phyloP scores from a whole-genome alignment of 805 yeast species.

The Nadsonia fulvescens region DNA sequence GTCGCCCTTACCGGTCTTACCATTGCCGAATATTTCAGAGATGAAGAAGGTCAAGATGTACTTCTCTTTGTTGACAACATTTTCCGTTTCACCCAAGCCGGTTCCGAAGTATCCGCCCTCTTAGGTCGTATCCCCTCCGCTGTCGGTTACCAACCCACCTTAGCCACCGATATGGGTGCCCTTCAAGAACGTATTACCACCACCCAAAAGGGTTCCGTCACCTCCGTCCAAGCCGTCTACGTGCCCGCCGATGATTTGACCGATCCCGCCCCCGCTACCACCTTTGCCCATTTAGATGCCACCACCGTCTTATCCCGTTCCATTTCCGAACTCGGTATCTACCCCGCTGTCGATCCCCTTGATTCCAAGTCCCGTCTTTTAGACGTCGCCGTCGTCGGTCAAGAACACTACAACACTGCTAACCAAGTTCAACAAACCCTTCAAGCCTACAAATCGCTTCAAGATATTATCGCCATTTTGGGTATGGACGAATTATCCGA shows the following conservation, averaged over 20 bases:
- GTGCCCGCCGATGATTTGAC: slow-evolving; percentile 99
- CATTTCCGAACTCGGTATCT: slow-evolving; percentile 98
- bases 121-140: slow-evolving; percentile 99
- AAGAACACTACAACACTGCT: slow-evolving; percentile 96
- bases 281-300: slow-evolving; percentile 99
- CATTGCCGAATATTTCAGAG: slow-evolving; percentile 99
- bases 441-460: slow-evolving; percentile 98
- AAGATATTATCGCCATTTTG: slow-evolving; percentile 99
- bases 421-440: slow-evolving; percentile 91
- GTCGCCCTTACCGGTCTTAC: slow-evolving; percentile 99
- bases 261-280: slow-evolving; percentile 99
- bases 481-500: slow-evolving; percentile 99
- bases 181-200: slow-evolving; percentile 99
- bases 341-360: slow-evolving; percentile 99
- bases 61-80: slow-evolving; percentile 97
- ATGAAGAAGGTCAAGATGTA: slow-evolving; percentile 99
- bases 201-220: slow-evolving; percentile 98
- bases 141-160: slow-evolving; percentile 99
- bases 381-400: slow-evolving; percentile 93
- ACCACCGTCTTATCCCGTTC: slow-evolving; percentile 99
- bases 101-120: slow-evolving; percentile 99
- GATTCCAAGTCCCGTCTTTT: slow-evolving; percentile 98
- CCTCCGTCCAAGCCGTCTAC: slow-evolving; percentile 99
- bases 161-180: slow-evolving; percentile 99
- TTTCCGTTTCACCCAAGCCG: slow-evolving; percentile 99